phyloP scores from a whole-genome alignment of 2,329 filamentous ascomycete species.

The Colletotrichum costaricense region DNA sequence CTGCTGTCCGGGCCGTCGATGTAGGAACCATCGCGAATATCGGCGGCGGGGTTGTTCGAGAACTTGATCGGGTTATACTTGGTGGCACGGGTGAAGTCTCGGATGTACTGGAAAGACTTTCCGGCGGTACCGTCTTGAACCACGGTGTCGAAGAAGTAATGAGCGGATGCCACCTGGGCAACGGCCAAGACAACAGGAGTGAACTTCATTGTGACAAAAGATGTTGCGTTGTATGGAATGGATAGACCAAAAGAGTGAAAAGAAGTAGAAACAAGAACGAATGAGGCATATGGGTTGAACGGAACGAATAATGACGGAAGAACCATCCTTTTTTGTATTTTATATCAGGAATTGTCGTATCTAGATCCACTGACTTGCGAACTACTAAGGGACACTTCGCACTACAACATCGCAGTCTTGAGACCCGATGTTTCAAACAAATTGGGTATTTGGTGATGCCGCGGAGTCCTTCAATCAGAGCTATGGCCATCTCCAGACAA shows the following conservation, averaged over 20 bases:
- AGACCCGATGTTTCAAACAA: neutral
- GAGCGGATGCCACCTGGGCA: conserved; percentile 41
- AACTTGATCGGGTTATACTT: conserved; percentile 44
- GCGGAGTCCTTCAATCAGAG: neutral
- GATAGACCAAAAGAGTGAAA: neutral
- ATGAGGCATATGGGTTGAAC: neutral
- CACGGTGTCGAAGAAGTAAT: conserved; percentile 44
- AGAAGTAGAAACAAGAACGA: neutral
- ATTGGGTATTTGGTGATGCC: neutral
- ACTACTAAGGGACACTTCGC: neutral
- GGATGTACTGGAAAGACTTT: conserved; percentile 39
- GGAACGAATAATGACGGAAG: neutral
- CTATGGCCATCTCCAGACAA: no score
- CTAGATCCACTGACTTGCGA: neutral
- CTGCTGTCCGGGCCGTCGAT: conserved; percentile 40
- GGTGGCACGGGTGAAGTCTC: conserved; percentile 40
- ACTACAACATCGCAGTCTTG: neutral
- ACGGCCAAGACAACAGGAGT: conserved; percentile 34
- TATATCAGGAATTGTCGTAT: neutral
- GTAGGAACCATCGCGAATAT: conserved; percentile 39
- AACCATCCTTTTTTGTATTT: neutral
- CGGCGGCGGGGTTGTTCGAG: conserved; percentile 39
- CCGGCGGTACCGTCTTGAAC: conserved; percentile 39
- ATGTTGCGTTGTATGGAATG: neutral
- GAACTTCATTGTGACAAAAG: conserved; percentile 37